Base-by-base conservation (phyloP, 371 early-diverging fungal species). In the Catenaria anguillulae region DNA sequence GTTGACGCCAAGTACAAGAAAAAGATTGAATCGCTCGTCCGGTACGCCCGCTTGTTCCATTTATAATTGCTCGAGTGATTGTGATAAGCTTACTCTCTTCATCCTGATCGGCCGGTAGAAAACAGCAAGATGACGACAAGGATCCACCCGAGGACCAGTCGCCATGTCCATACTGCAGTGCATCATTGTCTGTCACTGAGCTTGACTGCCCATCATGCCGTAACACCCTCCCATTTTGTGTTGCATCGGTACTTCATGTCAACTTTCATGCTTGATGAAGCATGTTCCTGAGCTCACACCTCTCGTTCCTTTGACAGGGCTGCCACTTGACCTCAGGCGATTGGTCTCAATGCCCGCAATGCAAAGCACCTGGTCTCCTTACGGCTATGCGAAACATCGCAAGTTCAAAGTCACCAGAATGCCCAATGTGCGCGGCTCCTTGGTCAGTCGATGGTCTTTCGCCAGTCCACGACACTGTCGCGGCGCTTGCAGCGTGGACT, bases 201-300 rank as follows among this genome's bases (percentile, higher is more conserved):
- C 60, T 78, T 45, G 79, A 78, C 55, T 79, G 79, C 65, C 54
- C 45, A 29, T 70, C 73, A 36, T 79, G 79, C 71, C 70, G 75
- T 62, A 78, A 75, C 63, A 72, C 70, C 35, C 15, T 77, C 1
- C 79, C 78, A 21, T 79, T 75, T 56, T 79, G 79, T 65, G 75
- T 79, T 54, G 80, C 75, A 17, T 69, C 79, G 45, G 79, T 56
- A 36, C 29, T 40, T 40, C 21, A 19, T 23, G 21, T 21, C 8
- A 2, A 23, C 1, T 31, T 42, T 35, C 37, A 1, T 23, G 0
- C 34, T 4, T 10, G 1, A 23, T n/a, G 0, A 0, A n/a, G 1
- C 1, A 19, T 8, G 8, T 42, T 58, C 35, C 15, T 26, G 13
- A 58, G 21, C 42, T n/a, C 2, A 6, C 26, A 55, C 48, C 23